phyloP scores from a whole-genome alignment of 768 basidiomycete genomes.

The Mycena albidolilacea region DNA sequence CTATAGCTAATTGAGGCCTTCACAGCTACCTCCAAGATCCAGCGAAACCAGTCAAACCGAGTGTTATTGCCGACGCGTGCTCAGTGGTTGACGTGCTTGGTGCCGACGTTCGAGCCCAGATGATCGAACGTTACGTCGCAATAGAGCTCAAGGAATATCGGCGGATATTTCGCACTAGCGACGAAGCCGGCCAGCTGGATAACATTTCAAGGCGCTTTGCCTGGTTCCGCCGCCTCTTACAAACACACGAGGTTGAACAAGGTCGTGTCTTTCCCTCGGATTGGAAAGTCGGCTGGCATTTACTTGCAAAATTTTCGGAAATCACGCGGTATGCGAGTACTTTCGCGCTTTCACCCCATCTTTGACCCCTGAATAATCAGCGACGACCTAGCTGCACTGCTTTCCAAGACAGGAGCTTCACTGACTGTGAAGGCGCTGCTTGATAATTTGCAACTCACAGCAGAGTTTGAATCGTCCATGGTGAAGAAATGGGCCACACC shows the following conservation, averaged over 20 bases:
- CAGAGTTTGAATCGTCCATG: constrained; percentile 91
- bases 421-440: constrained; percentile 85
- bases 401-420: constrained; percentile 83
- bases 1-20: constrained; percentile 1
- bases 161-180: constrained; percentile 92
- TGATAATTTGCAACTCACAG: constrained; percentile 87
- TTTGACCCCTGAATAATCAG: constrained; percentile 55
- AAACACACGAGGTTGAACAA: constrained; percentile 90
- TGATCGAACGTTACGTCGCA: constrained; percentile 91
- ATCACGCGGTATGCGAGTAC: constrained; percentile 78
- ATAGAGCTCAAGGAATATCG: constrained; percentile 96
- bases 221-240: constrained; percentile 92
- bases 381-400: constrained; percentile 85
- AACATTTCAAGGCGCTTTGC: constrained; percentile 94
- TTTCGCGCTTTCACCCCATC: neutral
- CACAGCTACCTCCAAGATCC: constrained; percentile 86
- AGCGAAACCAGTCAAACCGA: constrained; percentile 73
- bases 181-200: constrained; percentile 97
- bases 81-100: constrained; percentile 92
- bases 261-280: constrained; percentile 85
- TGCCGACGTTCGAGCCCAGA: constrained; percentile 81
- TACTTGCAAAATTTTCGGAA: constrained; percentile 90
- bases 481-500: constrained; percentile 86
- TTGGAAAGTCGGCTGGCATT: constrained; percentile 89
- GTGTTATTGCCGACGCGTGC: constrained; percentile 86